These are phyloP conservation scores for Suillus variegatus DNA, from an alignment of 768 basidiomycete genomes.

Conservation along the genomic window DNA sequence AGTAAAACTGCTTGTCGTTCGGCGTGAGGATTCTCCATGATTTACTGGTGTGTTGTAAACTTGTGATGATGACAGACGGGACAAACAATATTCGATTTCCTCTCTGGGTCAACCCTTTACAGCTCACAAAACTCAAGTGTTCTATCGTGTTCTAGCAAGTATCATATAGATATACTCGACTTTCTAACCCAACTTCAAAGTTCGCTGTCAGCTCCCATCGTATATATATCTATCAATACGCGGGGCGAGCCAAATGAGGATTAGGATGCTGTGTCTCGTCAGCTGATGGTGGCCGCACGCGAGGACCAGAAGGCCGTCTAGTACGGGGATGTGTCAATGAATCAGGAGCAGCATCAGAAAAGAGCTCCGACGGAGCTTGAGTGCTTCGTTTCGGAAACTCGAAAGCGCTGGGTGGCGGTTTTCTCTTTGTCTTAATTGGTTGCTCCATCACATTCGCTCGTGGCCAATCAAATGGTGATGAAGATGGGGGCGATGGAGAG, in stretches of 20 bases:
- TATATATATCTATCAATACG: neutral
- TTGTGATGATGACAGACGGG: neutral
- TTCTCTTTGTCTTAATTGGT: conserved; percentile 21
- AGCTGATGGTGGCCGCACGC: conserved; percentile 22
- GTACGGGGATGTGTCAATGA: conserved; percentile 22
- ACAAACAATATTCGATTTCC: neutral
- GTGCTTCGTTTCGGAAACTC: conserved; percentile 23
- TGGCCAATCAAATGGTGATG: conserved; percentile 59
- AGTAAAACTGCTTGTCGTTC: conserved; percentile 89
- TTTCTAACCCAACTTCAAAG: neutral
- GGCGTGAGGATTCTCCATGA: conserved; percentile 95
- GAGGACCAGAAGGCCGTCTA: conserved; percentile 36
- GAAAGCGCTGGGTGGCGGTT: conserved; percentile 17
- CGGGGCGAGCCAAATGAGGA: neutral
- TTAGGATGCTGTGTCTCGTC: conserved; percentile 11
- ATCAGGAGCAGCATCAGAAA: neutral
- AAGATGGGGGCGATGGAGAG: conserved; percentile 25
- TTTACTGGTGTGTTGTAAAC: conserved; percentile 12
- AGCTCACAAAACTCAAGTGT: neutral
- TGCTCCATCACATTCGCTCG: conserved; percentile 38
- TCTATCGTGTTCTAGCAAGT: neutral
- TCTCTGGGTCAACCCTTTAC: neutral
- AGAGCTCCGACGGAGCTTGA: conserved; percentile 12
- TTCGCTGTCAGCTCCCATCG: too few relatives aligned
- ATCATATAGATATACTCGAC: neutral